A percentile compares a stretch with the other conserved stretches of the same genome.
phyloP scores from a whole-genome alignment of 176 grass and related monocot genomes.

The Musa acuminata region DNA sequence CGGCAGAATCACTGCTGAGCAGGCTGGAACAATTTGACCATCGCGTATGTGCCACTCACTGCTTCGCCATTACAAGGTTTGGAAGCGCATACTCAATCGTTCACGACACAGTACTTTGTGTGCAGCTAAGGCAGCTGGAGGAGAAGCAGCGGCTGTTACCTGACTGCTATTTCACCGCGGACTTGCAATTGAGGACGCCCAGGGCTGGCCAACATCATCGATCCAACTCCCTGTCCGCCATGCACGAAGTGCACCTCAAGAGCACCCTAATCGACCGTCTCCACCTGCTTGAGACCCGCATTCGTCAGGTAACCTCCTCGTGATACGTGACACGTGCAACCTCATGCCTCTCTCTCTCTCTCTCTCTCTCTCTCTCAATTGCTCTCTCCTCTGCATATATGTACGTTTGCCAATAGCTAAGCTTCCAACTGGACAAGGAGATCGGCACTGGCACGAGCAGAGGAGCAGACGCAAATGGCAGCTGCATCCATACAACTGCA shows the following conservation, averaged over 20 bases:
- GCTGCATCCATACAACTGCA: not conserved
- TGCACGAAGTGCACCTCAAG: slow-evolving; percentile 16
- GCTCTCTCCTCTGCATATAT: no score
- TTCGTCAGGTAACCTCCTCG: slow-evolving; percentile 1
- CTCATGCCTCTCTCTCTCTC: no score
- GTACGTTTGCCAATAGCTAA: not conserved
- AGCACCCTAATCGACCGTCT: slow-evolving; percentile 12
- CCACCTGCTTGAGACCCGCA: slow-evolving; percentile 20
- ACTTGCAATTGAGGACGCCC: not conserved
- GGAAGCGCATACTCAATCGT: no score
- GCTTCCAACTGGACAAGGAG: slow-evolving; percentile 11
- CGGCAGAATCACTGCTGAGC: slow-evolving; percentile 4
- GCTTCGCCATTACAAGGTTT: no score
- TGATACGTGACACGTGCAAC: not conserved
- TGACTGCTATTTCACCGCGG: slow-evolving; percentile 10
- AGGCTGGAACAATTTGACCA: slow-evolving; percentile 22
- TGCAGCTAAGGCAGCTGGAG: slow-evolving; percentile 21
- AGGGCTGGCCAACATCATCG: slow-evolving; percentile 3
- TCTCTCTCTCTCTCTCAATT: not conserved
- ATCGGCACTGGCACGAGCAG: not conserved
- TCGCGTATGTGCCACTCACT: not conserved
- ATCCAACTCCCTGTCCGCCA: slow-evolving; percentile 9
- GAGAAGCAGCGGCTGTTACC: slow-evolving; percentile 7
- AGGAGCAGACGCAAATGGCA: not conserved
- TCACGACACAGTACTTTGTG: no score